These are phyloP conservation scores for Cicer chorassanicum DNA, from an alignment of 306 rosid genomes.

Conservation along the genomic window DNA sequence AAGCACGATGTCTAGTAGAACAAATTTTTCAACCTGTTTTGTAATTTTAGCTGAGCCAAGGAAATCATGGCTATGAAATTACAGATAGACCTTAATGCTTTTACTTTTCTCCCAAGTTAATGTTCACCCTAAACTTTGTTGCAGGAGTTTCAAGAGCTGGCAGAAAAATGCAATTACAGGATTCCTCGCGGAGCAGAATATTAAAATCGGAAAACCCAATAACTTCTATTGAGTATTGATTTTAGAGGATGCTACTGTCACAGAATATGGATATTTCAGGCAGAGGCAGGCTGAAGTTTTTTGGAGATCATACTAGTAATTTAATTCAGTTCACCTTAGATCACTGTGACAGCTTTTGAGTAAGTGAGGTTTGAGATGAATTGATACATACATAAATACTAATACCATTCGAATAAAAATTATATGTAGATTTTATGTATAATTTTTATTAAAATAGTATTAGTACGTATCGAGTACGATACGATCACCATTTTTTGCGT, in stretches of 20 bases:
- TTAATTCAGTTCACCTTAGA: constrained; percentile 20
- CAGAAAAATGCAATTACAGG: constrained; percentile 85
- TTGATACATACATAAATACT: constrained; percentile 18
- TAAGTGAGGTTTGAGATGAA: constrained; percentile 22
- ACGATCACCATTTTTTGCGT: no score
- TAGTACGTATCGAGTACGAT: no score
- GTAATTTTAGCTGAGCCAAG: constrained; percentile 12
- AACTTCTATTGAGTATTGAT: constrained; percentile 62
- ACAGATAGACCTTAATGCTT: constrained; percentile 7
- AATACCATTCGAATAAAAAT: background rate
- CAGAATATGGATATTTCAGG: constrained; percentile 16
- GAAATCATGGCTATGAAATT: background rate
- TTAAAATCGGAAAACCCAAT: constrained; percentile 74
- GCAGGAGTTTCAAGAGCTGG: constrained; percentile 97
- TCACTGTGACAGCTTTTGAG: constrained; percentile 11
- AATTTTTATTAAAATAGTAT: no score
- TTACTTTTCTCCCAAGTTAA: constrained; percentile 31
- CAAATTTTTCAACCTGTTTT: background rate
- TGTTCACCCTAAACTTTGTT: constrained; percentile 30
- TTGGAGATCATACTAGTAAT: constrained; percentile 27
- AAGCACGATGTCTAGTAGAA: background rate
- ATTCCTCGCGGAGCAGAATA: constrained; percentile 65
- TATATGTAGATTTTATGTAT: background rate
- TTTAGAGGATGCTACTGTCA: constrained; percentile 32
- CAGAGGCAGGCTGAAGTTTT: constrained; percentile 14